Conservation (phyloP, 2,329 filamentous ascomycete genomes). For the Colletotrichum lindemuthianum region DNA sequence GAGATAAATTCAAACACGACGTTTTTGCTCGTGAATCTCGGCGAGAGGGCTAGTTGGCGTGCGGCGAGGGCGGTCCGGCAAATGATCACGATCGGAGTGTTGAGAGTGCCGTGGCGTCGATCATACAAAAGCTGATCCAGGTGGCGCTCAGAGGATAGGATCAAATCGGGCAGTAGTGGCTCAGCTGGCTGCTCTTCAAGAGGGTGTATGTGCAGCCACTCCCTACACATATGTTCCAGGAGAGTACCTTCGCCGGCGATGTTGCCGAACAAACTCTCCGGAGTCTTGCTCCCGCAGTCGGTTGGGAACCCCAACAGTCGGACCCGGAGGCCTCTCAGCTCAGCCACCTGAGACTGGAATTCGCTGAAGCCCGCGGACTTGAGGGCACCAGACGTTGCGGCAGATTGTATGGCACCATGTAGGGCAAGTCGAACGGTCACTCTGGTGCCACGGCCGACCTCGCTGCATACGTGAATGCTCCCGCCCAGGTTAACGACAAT, state of each 20-base stretch:
- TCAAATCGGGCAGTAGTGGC: slow-evolving; percentile 39
- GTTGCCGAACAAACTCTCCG: slow-evolving; percentile 7
- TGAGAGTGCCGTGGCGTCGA: background rate
- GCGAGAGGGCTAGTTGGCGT: slow-evolving; percentile 38
- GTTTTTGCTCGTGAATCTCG: slow-evolving; percentile 36
- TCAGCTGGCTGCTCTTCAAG: slow-evolving; percentile 30
- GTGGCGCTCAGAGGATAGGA: slow-evolving; percentile 38
- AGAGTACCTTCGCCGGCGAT: slow-evolving; percentile 35
- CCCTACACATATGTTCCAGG: slow-evolving; percentile 42
- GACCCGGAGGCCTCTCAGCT: slow-evolving; percentile 45
- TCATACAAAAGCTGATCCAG: slow-evolving; percentile 13
- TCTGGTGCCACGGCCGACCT: slow-evolving; percentile 48
- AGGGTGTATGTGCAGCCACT: slow-evolving; percentile 47
- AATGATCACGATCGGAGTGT: slow-evolving; percentile 41
- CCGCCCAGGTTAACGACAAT: slow-evolving; percentile 69
- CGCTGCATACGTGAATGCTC: slow-evolving; percentile 64
- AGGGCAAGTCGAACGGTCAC: slow-evolving; percentile 47
- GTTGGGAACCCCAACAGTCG: slow-evolving; percentile 39
- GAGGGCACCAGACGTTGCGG: background rate
- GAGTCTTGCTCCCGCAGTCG: background rate
- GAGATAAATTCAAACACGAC: slow-evolving; percentile 50
- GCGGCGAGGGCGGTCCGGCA: slow-evolving; percentile 45
- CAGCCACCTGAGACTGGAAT: slow-evolving; percentile 42
- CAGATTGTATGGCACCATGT: slow-evolving; percentile 7
- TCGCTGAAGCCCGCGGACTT: slow-evolving; percentile 38